phyloP scores from a whole-genome alignment of 805 yeast genomes.

The Candida suzukii region DNA sequence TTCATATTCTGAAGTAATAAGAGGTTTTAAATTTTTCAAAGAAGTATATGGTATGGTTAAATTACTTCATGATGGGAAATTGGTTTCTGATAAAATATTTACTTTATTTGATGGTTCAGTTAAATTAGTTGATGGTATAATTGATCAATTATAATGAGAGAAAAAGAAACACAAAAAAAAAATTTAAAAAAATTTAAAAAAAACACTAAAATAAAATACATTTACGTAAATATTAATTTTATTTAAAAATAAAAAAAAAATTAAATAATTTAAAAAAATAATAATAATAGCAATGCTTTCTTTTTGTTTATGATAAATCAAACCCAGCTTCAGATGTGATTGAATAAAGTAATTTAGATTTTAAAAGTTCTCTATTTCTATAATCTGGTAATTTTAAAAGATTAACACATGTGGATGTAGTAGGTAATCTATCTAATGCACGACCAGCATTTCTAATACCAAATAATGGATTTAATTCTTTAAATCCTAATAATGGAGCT shows the following conservation, averaged over 20 bases:
- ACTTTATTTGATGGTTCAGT: background rate
- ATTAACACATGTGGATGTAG: slow-evolving; percentile 92
- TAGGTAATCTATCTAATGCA: slow-evolving; percentile 59
- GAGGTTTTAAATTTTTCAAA: slow-evolving; percentile 17
- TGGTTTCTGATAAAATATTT: background rate
- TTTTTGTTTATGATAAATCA: slow-evolving; percentile 51
- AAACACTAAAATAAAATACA: too few species aligned
- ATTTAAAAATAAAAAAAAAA: background rate
- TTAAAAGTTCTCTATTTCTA: slow-evolving; percentile 46
- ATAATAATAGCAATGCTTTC: background rate
- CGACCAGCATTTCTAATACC: slow-evolving; percentile 69
- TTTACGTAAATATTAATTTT: too few species aligned
- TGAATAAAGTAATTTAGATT: slow-evolving; percentile 64
- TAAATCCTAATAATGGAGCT: slow-evolving; percentile 87
- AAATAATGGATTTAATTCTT: slow-evolving; percentile 64
- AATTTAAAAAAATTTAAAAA: too few species aligned
- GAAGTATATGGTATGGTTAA: slow-evolving; percentile 17
- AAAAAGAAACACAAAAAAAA: background rate
- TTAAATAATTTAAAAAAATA: background rate
- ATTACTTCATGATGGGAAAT: slow-evolving; percentile 3
- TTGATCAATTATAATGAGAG: background rate
- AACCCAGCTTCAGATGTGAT: slow-evolving; percentile 83
- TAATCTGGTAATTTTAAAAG: slow-evolving; percentile 83
- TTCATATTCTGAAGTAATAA: slow-evolving; percentile 13
- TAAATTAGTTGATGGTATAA: background rate